phyloP scores from a whole-genome alignment of 2,329 filamentous ascomycete species.

The Diaporthe citri region DNA sequence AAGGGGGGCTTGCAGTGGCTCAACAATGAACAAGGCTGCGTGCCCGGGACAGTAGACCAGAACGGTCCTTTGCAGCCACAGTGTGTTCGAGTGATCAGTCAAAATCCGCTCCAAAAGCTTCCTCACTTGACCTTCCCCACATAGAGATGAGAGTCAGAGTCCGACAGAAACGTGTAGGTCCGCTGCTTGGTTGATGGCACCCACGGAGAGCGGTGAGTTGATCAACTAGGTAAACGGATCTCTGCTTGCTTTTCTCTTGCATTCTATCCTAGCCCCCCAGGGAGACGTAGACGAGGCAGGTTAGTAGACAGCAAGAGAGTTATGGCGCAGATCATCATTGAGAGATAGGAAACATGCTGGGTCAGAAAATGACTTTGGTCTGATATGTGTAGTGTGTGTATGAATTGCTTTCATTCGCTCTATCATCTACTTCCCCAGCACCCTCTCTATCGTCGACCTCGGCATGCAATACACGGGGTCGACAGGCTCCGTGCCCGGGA shows the following conservation, averaged over 20 bases:
- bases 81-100: background rate
- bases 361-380: conserved; percentile 30
- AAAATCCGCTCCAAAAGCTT: background rate
- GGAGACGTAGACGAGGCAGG: conserved; percentile 61
- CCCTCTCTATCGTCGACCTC: conserved; percentile 71
- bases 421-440: conserved; percentile 58
- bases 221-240: conserved; percentile 33
- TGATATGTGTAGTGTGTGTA: background rate
- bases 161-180: background rate
- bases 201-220: conserved; percentile 5
- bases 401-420: background rate
- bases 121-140: background rate
- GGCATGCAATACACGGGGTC: conserved; percentile 92
- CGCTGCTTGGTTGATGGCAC: conserved; percentile 33
- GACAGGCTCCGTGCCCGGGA: conserved; percentile 81
- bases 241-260: conserved; percentile 69
- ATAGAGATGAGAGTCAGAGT: no score
- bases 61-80: background rate
- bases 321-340: background rate
- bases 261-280: conserved; percentile 77
- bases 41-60: background rate
- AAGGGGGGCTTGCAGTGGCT: background rate
- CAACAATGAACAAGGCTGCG: background rate
- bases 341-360: background rate
- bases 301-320: conserved; percentile 79